phyloP scores from a whole-genome alignment of 345 rosid species.

The Populus euphratica region DNA sequence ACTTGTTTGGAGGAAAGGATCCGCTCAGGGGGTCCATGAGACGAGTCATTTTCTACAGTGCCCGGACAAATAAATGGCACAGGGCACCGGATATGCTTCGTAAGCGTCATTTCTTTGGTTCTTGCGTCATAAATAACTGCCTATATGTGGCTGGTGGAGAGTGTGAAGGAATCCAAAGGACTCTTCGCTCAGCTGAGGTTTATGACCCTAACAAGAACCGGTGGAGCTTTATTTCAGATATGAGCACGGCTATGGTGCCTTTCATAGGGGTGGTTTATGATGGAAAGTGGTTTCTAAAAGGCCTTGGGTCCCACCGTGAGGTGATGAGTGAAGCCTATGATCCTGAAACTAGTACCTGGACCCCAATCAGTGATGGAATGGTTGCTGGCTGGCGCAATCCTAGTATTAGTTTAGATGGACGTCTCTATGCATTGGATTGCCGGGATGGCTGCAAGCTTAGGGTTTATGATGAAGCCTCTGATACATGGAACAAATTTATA shows the following conservation, averaged over 20 bases:
- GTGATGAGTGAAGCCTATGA: slow-evolving; percentile 90
- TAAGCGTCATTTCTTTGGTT: slow-evolving; percentile 89
- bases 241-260: slow-evolving; percentile 99
- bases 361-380: slow-evolving; percentile 71
- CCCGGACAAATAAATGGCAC: slow-evolving; percentile 91
- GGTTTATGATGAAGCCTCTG: slow-evolving; percentile 63
- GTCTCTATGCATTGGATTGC: slow-evolving; percentile 83
- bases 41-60: slow-evolving; percentile 80
- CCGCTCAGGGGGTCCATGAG: slow-evolving; percentile 87
- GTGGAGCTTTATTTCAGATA: slow-evolving; percentile 87
- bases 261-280: slow-evolving; percentile 84
- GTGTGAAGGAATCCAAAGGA: slow-evolving; percentile 88
- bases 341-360: slow-evolving; percentile 76
- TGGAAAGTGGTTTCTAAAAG: slow-evolving; percentile 90
- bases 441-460: slow-evolving; percentile 87
- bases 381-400: slow-evolving; percentile 94
- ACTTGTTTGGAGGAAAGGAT: slow-evolving; percentile 94
- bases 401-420: slow-evolving; percentile 64
- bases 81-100: slow-evolving; percentile 96
- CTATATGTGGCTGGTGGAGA: slow-evolving; percentile 98
- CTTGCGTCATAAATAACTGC: slow-evolving; percentile 88
- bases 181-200: slow-evolving; percentile 90
- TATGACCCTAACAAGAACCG: slow-evolving; percentile 83
- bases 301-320: slow-evolving; percentile 78
- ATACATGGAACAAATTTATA: slow-evolving; percentile 78